A percentile compares a stretch with the other conserved stretches of the same genome.
Conservation (phyloP, 768 basidiomycete species). For the Suillus clintonianus region DNA sequence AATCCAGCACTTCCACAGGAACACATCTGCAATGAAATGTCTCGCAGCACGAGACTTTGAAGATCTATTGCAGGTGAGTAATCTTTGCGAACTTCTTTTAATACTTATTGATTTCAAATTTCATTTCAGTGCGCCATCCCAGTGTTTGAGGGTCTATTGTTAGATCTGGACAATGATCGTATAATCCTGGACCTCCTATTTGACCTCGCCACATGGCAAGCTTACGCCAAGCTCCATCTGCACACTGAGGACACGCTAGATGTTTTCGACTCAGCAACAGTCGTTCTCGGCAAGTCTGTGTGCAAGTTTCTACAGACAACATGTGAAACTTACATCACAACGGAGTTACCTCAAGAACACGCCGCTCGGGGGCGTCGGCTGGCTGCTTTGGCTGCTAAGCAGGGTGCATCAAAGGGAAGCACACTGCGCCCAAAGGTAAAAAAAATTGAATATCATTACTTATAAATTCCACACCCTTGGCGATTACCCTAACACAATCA, state of each 20-base stretch:
- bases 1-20: slow-evolving; percentile 5
- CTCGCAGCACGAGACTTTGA: slow-evolving; percentile 12
- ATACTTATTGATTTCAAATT: background rate
- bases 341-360: slow-evolving; percentile 30
- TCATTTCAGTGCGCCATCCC: slow-evolving; percentile 33
- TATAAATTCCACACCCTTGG: slow-evolving; percentile 13
- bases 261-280: slow-evolving; percentile 22
- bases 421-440: slow-evolving; percentile 1
- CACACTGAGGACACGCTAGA: slow-evolving; percentile 25
- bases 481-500: slow-evolving; percentile 10
- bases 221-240: slow-evolving; percentile 33
- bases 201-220: slow-evolving; percentile 34
- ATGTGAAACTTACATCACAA: slow-evolving; percentile 25
- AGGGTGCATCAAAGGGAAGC: background rate
- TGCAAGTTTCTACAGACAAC: slow-evolving; percentile 21
- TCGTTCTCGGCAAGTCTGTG: slow-evolving; percentile 19
- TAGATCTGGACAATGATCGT: slow-evolving; percentile 15
- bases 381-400: background rate
- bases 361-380: slow-evolving; percentile 19
- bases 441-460: slow-evolving; percentile 6
- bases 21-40: slow-evolving; percentile 9
- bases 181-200: slow-evolving; percentile 26
- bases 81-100: background rate
- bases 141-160: slow-evolving; percentile 38
- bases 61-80: slow-evolving; percentile 11